These are phyloP conservation scores for Cladosporium sp. DNA, from an alignment of 2,329 filamentous ascomycete species.

Conservation along the genomic window DNA sequence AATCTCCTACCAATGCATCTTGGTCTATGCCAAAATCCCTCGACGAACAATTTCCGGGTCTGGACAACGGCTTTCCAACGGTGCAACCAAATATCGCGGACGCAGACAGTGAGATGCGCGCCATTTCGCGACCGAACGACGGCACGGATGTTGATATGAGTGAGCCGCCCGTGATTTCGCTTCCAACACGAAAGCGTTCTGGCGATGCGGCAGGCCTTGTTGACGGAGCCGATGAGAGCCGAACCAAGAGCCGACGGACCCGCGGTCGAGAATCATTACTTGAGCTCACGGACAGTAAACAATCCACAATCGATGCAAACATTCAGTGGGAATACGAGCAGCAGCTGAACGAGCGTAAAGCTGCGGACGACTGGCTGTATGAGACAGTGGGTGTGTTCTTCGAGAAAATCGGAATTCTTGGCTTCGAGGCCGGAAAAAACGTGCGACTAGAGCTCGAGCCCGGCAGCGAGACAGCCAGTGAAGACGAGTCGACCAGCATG, in stretches of 20 bases:
- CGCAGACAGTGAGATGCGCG: slow-evolving; percentile 21
- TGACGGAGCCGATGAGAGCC: slow-evolving; percentile 50
- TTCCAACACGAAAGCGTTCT: slow-evolving; percentile 52
- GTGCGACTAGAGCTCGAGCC: slow-evolving; percentile 25
- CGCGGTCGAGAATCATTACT: slow-evolving; percentile 52
- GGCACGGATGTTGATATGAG: slow-evolving; percentile 20
- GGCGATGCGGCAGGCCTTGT: slow-evolving; percentile 54
- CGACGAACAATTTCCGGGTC: slow-evolving; percentile 28
- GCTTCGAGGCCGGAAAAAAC: slow-evolving; percentile 23
- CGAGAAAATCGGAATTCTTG: slow-evolving; percentile 44
- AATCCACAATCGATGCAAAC: slow-evolving; percentile 40
- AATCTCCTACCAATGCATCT: not conserved
- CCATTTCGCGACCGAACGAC: slow-evolving; percentile 3
- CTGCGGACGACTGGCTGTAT: slow-evolving; percentile 54
- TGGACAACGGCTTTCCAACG: slow-evolving; percentile 25
- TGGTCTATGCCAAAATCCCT: slow-evolving; percentile 17
- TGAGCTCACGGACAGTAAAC: slow-evolving; percentile 39
- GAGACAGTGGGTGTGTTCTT: slow-evolving; percentile 48
- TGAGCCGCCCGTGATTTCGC: slow-evolving; percentile 24
- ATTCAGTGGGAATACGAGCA: slow-evolving; percentile 49
- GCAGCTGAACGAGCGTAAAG: slow-evolving; percentile 46
- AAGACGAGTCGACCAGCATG: not conserved
- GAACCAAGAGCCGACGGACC: slow-evolving; percentile 55
- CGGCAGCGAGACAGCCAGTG: slow-evolving; percentile 2
- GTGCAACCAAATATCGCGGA: slow-evolving; percentile 26